Percentiles rank a stretch among this genome's conserved stretches.
These are phyloP conservation scores for Meira nashicola DNA, from an alignment of 1,284 basidiomycete genomes.

Conservation along the genomic window DNA sequence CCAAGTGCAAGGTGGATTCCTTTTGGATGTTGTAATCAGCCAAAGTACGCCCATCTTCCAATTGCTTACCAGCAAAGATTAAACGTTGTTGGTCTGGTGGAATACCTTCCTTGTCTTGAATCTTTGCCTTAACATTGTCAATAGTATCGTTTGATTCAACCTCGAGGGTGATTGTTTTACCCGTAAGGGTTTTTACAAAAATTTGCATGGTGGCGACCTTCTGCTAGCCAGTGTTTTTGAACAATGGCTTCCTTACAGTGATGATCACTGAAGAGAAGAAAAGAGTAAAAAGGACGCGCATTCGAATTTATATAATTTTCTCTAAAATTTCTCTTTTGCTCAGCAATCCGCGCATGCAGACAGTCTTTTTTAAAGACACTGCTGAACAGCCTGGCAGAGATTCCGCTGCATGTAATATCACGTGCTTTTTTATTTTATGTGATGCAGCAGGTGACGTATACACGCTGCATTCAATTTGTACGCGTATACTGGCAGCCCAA, in stretches of 20 bases:
- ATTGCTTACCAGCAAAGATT: conserved; percentile 51
- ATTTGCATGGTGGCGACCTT: conserved; percentile 14
- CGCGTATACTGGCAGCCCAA: no score
- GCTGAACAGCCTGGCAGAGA: no score
- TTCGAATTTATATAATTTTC: no score
- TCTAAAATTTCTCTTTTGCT: no score
- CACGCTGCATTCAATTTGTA: no score
- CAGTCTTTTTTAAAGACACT: no score
- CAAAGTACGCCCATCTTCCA: conserved; percentile 48
- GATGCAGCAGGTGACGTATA: no score
- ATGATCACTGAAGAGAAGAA: no score
- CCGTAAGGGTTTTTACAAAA: conserved; percentile 18
- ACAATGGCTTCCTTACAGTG: conserved; percentile 7
- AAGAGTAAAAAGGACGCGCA: no score
- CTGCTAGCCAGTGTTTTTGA: conserved; percentile 8
- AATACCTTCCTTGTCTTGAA: conserved; percentile 52
- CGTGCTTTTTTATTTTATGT: no score
- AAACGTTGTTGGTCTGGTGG: conserved; percentile 51
- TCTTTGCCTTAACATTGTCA: conserved; percentile 61
- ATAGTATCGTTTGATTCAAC: conserved; percentile 58
- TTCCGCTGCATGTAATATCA: no score
- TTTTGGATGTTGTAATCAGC: conserved; percentile 80
- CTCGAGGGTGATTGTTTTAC: conserved; percentile 55
- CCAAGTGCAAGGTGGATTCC: conserved; percentile 94
- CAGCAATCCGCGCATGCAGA: no score